Conservation (phyloP, 2,329 filamentous ascomycete genomes). For the Sporothrix luriei region DNA sequence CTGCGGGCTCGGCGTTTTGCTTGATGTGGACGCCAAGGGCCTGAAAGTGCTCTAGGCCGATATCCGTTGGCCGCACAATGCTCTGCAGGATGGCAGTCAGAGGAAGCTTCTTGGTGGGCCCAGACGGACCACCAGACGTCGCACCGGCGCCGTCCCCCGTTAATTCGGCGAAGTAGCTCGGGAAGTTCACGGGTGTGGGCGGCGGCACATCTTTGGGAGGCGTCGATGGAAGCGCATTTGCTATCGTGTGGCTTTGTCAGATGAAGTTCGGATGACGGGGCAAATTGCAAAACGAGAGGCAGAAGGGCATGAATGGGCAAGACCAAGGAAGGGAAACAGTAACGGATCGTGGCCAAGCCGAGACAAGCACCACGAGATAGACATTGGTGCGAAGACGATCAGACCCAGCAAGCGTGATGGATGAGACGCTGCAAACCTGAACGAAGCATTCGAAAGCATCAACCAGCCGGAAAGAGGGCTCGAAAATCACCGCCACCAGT, state of each 20-base stretch:
- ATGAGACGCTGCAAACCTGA: constrained; percentile 11
- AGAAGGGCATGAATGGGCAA: background rate
- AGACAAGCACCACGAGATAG: constrained; percentile 1
- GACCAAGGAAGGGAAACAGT: constrained; percentile 23
- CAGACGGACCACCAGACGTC: background rate
- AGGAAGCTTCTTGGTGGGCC: constrained; percentile 39
- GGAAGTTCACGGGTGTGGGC: constrained; percentile 58
- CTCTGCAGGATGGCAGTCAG: constrained; percentile 56
- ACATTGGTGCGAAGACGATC: constrained; percentile 30
- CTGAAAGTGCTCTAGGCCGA: constrained; percentile 55
- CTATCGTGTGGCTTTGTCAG: constrained; percentile 34
- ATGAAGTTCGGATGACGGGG: constrained; percentile 2
- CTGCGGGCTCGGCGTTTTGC: constrained; percentile 51
- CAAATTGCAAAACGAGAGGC: background rate
- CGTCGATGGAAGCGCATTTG: constrained; percentile 35
- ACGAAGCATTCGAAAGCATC: constrained; percentile 5
- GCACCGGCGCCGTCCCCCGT: constrained; percentile 32
- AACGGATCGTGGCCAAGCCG: background rate
- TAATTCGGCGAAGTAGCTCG: constrained; percentile 46
- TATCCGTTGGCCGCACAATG: constrained; percentile 56
- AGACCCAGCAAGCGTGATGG: constrained; percentile 16
- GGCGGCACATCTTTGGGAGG: constrained; percentile 58
- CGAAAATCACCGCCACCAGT: background rate
- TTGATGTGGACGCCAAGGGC: constrained; percentile 61
- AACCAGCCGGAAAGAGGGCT: background rate